Evolutionary conservation across 805 yeast genomes (phyloP), one percentile per base, ranked within the genome.

Genomic region (Metschnikowia cerradonensis): DNA sequence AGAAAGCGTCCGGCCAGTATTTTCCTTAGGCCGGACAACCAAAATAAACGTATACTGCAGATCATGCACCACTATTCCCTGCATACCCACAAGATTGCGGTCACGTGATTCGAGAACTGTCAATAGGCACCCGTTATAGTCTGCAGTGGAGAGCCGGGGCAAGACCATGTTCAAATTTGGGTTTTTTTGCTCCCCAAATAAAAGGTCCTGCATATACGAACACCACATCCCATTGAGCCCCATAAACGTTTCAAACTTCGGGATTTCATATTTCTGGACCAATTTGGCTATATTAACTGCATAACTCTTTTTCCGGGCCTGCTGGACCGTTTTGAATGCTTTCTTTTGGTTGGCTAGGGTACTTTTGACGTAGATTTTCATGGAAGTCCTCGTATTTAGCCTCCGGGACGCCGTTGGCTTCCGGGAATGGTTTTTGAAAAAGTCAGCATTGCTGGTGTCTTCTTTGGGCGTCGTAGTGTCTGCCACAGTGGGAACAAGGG

Each of bases 61-160:
- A 63, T 90, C 97, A 86, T 94, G 88, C 2, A 88, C 70, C 1
- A 90, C 88, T 4, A 90, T 86, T 0, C 97, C 97, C 36, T 72
- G 57, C 32, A 76, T 59, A 0, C 94, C 95, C 6, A 84, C 73
- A 49, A 80, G 61, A 45, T 80, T 77, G 4, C 75, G 69, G 59
- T 84, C 86, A 19, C 69, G 67, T n/a, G 88, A 74, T 43, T 80
- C 77, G 2, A 73, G 59, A 0, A 90, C 90, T 13, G 73, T 74
- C 13, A 90, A 51, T 39, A 66, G 64, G n/a, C 94, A 80, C 3
- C 97, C 97, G 58, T 85, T 86, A 67, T 79, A 86, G 60, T 90
- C 97, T 1, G 94, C 88, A 53, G 85, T 77, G 1, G 92, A 78
- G 38, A 90, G 67, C 57, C 84, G 82, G 5, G 80, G 71, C 19